A percentile compares a stretch with the other conserved stretches of the same genome.
phyloP scores from a whole-genome alignment of 2,329 filamentous ascomycete genomes.

The Fusarium kyushuense region DNA sequence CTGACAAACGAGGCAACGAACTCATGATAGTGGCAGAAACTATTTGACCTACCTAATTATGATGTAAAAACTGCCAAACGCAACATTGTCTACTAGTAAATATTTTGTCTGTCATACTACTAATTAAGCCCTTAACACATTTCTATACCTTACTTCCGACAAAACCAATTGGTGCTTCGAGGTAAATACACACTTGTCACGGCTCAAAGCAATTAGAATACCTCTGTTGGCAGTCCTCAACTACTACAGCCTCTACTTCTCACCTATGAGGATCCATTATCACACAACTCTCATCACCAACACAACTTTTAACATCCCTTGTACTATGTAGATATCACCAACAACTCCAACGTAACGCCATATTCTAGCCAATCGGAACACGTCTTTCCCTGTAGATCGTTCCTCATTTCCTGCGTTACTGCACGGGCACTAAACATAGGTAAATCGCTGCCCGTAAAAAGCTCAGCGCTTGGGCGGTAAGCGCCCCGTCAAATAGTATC shows the following conservation, averaged over 20 bases:
- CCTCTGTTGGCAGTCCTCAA: not conserved
- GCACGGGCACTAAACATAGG: slow-evolving; percentile 5
- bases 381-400: slow-evolving; percentile 28
- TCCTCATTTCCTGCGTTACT: slow-evolving; percentile 2
- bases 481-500: slow-evolving; percentile 20
- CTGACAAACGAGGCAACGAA: not conserved
- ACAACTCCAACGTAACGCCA: not conserved
- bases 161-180: no score
- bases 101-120: not conserved
- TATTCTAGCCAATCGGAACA: slow-evolving; percentile 23
- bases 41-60: no score
- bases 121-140: not conserved
- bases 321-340: slow-evolving; percentile 13
- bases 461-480: slow-evolving; percentile 23
- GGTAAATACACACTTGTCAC: not conserved
- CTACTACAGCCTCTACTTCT: not conserved
- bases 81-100: not conserved
- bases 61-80: not conserved
- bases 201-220: not conserved
- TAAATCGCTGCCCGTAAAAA: slow-evolving; percentile 6
- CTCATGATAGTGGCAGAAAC: no score
- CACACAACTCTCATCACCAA: not conserved
- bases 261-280: not conserved
- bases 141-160: no score
- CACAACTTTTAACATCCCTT: slow-evolving; percentile 1